Conservation (phyloP, 2,329 filamentous ascomycete genomes). For the Podosphaera xanthii region DNA sequence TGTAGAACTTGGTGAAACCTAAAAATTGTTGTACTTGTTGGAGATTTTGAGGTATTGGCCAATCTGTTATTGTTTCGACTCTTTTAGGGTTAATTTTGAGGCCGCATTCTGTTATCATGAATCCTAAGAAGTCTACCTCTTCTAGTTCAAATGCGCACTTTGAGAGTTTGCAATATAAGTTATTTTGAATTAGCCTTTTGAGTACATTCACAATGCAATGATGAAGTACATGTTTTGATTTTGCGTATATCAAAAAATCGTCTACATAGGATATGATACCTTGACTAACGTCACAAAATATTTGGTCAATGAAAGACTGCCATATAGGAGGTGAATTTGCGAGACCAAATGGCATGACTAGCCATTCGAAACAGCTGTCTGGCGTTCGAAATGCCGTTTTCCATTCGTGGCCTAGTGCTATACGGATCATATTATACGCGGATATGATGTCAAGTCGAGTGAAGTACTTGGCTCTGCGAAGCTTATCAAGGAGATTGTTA, state of each 20-base stretch:
- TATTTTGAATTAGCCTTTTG: neutral
- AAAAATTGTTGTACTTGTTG: slow-evolving; percentile 1
- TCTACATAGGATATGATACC: neutral
- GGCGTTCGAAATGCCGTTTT: neutral
- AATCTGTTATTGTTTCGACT: neutral
- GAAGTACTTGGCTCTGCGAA: neutral
- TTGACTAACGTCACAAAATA: neutral
- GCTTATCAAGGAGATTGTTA: neutral
- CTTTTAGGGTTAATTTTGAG: neutral
- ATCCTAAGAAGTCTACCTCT: neutral
- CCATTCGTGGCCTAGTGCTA: neutral
- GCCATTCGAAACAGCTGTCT: neutral
- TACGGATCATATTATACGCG: neutral
- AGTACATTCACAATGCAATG: neutral
- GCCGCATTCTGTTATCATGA: neutral
- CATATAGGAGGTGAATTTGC: neutral
- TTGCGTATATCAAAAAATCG: neutral
- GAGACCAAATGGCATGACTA: neutral
- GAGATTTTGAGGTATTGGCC: neutral
- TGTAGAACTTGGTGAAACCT: slow-evolving; percentile 1
- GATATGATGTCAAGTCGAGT: neutral
- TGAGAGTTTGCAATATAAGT: neutral
- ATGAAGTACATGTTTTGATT: neutral
- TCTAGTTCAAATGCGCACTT: neutral
- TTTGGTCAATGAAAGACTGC: too few species aligned